Base-by-base conservation (phyloP, 2,329 filamentous ascomycete species). In the Calonectria henricotiae region DNA sequence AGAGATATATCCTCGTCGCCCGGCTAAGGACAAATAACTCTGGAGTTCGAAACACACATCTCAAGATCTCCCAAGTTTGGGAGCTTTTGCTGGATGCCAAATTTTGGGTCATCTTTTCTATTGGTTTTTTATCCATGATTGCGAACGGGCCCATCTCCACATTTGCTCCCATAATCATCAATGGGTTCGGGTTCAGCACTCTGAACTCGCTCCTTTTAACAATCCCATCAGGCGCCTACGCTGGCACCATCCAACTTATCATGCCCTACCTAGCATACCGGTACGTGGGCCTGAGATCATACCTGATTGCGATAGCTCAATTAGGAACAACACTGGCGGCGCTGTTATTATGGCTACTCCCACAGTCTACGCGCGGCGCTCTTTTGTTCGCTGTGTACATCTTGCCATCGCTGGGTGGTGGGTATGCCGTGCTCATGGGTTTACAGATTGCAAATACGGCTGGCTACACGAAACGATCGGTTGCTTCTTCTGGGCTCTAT, bases 401-500 rank as follows among this genome's bases (percentile, higher is more conserved):
- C 51, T 77, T 89, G 9, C 83, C 86, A 1, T 84, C 83, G 0
- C 71, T 82, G 0, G 81, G 80, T 0, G 86, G 82, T 1, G 84
- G 82, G 0, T 89, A 89, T 69, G 86, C 84, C 1, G 84, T 88
- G 6, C 75, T 87, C 0, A 87, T 76, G 74, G 74, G 74, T 11
- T 46, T 67, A 1, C 74, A 76, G 44, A 75, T 89, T 82, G 85
- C 86, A 30, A 88, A 88, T 70, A 87, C 84, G 12, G 85, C 86
- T 0, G 86, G 86, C 1, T 88, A 88, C 63, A 88, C 86, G 0
- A 88, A 88, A 76, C 79, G 85, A 1, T 83, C 84, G 1, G 79
- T 88, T 1, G 83, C 83, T 1, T 85, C 85, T 0, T 86, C 85
- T 2, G 86, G 86, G 0, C 79, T 87, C 6, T 88, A 86, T 62